phyloP scores from a whole-genome alignment of 768 basidiomycete species.

The Agaricus bisporus region DNA sequence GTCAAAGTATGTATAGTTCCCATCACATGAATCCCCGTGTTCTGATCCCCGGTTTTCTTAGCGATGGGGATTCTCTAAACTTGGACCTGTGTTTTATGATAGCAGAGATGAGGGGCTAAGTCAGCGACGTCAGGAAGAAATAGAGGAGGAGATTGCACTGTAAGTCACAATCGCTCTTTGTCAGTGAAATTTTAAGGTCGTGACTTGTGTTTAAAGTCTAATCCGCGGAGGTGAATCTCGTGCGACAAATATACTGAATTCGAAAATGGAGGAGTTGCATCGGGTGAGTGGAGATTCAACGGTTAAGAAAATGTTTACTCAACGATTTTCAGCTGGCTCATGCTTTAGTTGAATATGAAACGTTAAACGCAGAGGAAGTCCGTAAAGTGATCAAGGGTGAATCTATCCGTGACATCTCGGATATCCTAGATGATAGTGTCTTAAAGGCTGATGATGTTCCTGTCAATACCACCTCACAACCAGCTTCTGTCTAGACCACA shows the following conservation, averaged over 20 bases:
- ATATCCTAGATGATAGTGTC: constrained; percentile 57
- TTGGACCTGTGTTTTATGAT: constrained; percentile 80
- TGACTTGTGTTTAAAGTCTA: constrained; percentile 35
- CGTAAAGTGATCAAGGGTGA: constrained; percentile 80
- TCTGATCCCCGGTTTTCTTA: constrained; percentile 22
- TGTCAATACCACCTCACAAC: background rate
- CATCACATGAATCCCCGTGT: constrained; percentile 2
- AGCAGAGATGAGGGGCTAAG: constrained; percentile 69
- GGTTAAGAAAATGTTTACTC: background rate
- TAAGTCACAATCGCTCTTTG: constrained; percentile 33
- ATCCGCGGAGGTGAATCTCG: constrained; percentile 68
- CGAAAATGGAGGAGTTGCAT: constrained; percentile 71
- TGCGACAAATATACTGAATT: constrained; percentile 55
- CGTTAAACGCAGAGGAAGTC: constrained; percentile 83
- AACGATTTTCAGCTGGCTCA: constrained; percentile 62
- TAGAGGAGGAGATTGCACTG: constrained; percentile 84
- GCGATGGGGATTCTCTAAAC: constrained; percentile 77
- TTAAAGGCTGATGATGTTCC: constrained; percentile 17
- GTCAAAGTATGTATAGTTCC: constrained; percentile 60
- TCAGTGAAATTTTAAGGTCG: constrained; percentile 10
- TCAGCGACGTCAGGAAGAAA: constrained; percentile 70
- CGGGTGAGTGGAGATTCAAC: constrained; percentile 36
- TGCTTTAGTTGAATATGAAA: constrained; percentile 94
- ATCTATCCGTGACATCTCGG: constrained; percentile 62
- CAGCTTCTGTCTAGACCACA: background rate